Evolutionary conservation across 73 alveolate species (phyloP).

Genomic region (Tetrahymena borealis): DNA sequence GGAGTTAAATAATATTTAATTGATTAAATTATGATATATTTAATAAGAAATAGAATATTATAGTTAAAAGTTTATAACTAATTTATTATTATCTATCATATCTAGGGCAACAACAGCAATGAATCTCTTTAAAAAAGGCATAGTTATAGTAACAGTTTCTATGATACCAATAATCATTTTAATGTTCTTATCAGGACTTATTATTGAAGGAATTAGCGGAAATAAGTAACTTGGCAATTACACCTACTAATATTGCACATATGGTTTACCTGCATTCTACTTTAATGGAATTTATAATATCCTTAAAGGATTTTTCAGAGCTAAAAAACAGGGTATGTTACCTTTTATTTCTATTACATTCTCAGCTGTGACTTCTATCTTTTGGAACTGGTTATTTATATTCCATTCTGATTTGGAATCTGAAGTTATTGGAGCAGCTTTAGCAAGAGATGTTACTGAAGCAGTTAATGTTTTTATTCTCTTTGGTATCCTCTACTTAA

Average conservation of each 20-base stretch:
- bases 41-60: neutral
- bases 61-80: neutral
- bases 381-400: neutral
- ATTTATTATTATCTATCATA: neutral
- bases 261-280: neutral
- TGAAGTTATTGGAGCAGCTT: neutral
- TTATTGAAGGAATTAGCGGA: neutral
- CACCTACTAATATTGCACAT: neutral
- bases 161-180: constrained; percentile 1
- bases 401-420: neutral
- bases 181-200: neutral
- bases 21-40: neutral
- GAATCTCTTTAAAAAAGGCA: neutral
- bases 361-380: neutral
- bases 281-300: neutral
- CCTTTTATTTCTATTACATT: neutral
- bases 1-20: neutral
- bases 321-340: neutral
- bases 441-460: neutral
- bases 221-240: neutral
- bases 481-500: neutral
- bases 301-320: constrained; percentile 2
- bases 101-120: neutral
- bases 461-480: neutral
- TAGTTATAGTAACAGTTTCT: neutral